Conservation (phyloP, 177 flowering plant genomes). For the Vitis hybrid region DNA sequence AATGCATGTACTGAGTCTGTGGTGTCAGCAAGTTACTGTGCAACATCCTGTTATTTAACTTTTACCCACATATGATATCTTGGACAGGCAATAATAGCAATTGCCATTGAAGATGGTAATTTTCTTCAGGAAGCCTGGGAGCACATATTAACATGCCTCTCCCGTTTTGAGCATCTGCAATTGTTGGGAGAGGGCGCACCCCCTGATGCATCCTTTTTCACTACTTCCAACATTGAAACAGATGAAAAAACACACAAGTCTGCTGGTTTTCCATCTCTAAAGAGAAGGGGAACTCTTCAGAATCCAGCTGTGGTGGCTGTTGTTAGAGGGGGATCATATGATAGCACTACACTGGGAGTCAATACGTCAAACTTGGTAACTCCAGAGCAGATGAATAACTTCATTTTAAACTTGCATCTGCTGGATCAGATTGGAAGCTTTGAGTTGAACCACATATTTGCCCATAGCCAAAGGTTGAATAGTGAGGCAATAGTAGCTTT, state of each 20-base stretch:
- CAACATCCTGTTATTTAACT: background rate
- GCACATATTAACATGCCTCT: conserved; percentile 93
- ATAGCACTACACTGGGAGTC: conserved; percentile 62
- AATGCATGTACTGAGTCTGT: background rate
- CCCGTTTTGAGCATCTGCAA: conserved; percentile 95
- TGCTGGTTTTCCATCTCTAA: conserved; percentile 55
- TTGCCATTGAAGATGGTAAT: conserved; percentile 97
- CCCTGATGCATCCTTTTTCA: conserved; percentile 86
- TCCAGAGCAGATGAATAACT: conserved; percentile 83
- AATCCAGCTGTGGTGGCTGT: conserved; percentile 91
- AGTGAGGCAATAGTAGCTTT: conserved; percentile 97
- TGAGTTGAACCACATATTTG: conserved; percentile 97
- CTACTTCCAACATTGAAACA: conserved; percentile 50
- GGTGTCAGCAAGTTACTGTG: background rate
- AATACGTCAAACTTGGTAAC: conserved; percentile 66
- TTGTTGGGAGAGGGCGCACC: conserved; percentile 97
- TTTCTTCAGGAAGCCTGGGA: conserved; percentile 98
- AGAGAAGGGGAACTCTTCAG: conserved; percentile 83
- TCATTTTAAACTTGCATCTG: conserved; percentile 88
- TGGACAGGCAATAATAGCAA: conserved; percentile 82
- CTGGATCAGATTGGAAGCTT: conserved; percentile 95
- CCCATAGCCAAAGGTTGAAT: conserved; percentile 94
- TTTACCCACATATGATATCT: background rate
- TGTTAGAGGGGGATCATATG: conserved; percentile 98
- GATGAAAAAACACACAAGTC: conserved; percentile 69